phyloP scores from a whole-genome alignment of 805 yeast species.

The Sungouiozyma ichnusensis region DNA sequence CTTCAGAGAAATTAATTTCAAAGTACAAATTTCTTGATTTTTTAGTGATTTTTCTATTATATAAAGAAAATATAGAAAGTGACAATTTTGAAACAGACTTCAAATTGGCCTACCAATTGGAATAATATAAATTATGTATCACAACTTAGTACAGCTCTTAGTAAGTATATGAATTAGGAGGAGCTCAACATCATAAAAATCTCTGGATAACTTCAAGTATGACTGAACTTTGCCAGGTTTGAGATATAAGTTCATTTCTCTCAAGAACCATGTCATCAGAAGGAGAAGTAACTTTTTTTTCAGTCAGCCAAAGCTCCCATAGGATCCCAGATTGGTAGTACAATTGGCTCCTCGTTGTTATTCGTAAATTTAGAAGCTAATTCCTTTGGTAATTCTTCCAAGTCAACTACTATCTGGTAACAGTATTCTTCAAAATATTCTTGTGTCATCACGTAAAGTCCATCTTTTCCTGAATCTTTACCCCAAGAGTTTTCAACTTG shows the following conservation, averaged over 20 bases:
- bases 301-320: conserved; percentile 59
- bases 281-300: too few species aligned
- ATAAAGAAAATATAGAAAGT: too few species aligned
- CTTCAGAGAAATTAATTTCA: not conserved
- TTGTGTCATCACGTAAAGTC: conserved; percentile 62
- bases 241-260: too few species aligned
- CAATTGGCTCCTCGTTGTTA: conserved; percentile 39
- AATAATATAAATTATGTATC: too few species aligned
- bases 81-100: too few species aligned
- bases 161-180: too few species aligned
- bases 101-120: too few species aligned
- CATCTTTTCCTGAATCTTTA: conserved; percentile 53
- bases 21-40: not conserved
- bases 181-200: too few species aligned
- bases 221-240: too few species aligned
- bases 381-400: conserved; percentile 37
- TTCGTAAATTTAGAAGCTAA: conserved; percentile 28
- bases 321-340: conserved; percentile 70
- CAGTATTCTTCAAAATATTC: conserved; percentile 67
- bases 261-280: too few species aligned
- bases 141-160: too few species aligned
- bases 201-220: too few species aligned
- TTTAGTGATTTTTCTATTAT: not conserved
- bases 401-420: conserved; percentile 57
- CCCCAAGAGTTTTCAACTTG: conserved; percentile 78